These are phyloP conservation scores for Mayamaea pseudoterrestris DNA, from an alignment of 108 stramenopile genomes.

Conservation along the genomic window DNA sequence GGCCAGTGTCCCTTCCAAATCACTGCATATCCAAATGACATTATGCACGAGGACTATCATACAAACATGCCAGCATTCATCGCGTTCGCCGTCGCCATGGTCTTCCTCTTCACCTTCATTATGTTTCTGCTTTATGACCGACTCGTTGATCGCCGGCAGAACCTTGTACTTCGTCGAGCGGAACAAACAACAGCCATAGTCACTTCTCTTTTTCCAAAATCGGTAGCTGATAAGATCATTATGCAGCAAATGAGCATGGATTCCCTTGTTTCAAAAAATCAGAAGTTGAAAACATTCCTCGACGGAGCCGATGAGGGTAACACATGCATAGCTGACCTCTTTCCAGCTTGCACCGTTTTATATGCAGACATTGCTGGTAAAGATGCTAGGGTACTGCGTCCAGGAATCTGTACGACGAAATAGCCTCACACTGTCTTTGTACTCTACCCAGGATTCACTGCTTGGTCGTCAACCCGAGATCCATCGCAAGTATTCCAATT, in stretches of 20 bases:
- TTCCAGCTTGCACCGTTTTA: constrained; percentile 17
- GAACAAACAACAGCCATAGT: constrained; percentile 23
- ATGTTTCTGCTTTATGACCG: constrained; percentile 29
- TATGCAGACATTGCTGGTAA: constrained; percentile 11
- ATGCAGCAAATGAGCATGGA: too few relatives aligned
- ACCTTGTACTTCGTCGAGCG: constrained; percentile 13
- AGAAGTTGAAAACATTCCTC: not conserved
- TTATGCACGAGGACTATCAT: not conserved
- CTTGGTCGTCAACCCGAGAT: constrained; percentile 21
- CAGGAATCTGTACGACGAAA: not conserved
- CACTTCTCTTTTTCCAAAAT: constrained; percentile 24
- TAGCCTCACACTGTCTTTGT: not conserved
- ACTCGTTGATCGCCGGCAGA: constrained; percentile 29
- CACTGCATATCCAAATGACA: constrained; percentile 1
- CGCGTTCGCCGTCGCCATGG: constrained; percentile 4
- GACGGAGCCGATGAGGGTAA: not conserved
- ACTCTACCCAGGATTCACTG: constrained; percentile 23
- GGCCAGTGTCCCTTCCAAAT: not conserved
- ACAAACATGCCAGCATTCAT: not conserved
- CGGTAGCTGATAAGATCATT: constrained; percentile 25
- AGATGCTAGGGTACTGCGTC: not conserved
- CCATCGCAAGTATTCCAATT: constrained; percentile 37
- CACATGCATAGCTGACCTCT: constrained; percentile 44
- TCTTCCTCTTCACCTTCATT: constrained; percentile 6
- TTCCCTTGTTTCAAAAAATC: not conserved